phyloP scores from a whole-genome alignment of 106 monocot genomes.

The Dendrobium huoshanense region DNA sequence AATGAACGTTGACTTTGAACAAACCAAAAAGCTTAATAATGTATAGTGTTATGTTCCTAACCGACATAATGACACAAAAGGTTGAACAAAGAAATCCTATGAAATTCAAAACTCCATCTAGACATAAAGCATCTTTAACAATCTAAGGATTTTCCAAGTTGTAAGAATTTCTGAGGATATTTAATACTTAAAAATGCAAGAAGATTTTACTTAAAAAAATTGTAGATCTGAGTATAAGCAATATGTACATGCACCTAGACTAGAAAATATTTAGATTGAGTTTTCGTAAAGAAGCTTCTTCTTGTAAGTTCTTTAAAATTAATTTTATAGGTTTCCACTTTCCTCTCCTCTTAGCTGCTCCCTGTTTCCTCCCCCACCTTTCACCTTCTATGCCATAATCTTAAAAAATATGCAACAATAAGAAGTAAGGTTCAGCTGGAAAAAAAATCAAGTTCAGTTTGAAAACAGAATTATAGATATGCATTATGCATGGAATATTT shows the following conservation, averaged over 20 bases:
- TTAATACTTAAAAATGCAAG: background rate
- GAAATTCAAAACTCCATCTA: background rate
- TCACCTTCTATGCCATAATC: slow-evolving; percentile 1
- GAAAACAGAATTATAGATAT: background rate
- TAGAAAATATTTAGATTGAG: background rate
- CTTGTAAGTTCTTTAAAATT: background rate
- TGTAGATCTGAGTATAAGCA: background rate
- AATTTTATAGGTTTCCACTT: background rate
- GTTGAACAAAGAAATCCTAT: background rate
- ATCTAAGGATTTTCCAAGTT: background rate
- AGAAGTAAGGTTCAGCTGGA: background rate
- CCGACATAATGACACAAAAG: background rate
- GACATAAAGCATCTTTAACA: background rate
- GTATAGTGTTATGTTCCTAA: background rate
- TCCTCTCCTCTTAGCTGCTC: background rate
- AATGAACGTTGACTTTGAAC: background rate
- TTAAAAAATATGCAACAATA: background rate
- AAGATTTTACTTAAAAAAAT: background rate
- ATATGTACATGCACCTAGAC: background rate
- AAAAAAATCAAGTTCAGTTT: background rate
- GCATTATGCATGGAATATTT: background rate
- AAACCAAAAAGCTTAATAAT: background rate
- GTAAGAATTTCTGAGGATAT: background rate
- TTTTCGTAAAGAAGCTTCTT: background rate
- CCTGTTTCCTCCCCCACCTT: background rate